Evolutionary conservation across 2,329 filamentous ascomycete genomes (phyloP).

Genomic region (Diaporthe velutina): DNA sequence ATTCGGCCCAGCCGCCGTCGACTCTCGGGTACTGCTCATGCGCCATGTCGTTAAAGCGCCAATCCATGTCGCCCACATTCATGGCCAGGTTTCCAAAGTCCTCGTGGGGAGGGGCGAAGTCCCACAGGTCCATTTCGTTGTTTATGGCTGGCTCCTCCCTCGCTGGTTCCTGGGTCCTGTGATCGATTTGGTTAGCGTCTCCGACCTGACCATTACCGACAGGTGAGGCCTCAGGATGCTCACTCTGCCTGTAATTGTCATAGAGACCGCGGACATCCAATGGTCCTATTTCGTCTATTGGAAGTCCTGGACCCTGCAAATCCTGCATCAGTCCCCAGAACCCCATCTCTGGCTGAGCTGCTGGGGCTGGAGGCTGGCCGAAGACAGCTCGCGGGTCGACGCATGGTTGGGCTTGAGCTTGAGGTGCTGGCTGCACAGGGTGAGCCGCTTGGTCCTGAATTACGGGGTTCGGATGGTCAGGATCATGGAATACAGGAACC

Average conservation of each 20-base stretch:
- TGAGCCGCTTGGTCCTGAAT: neutral
- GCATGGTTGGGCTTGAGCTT: neutral
- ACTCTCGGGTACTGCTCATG: neutral
- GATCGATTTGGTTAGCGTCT: constrained; percentile 30
- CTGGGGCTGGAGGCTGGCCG: neutral
- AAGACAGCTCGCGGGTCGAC: constrained; percentile 5
- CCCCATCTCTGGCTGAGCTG: neutral
- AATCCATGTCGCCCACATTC: neutral
- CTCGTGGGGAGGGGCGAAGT: neutral
- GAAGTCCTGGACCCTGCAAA: neutral
- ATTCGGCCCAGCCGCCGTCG: neutral
- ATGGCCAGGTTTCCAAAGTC: neutral
- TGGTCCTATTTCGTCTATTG: neutral
- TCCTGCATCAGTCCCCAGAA: neutral
- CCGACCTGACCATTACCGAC: constrained; percentile 20
- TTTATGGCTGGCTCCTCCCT: constrained; percentile 11
- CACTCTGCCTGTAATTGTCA: constrained; percentile 30
- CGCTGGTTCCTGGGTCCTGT: constrained; percentile 4
- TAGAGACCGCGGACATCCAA: neutral
- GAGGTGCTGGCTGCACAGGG: neutral
- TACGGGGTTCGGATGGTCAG: neutral
- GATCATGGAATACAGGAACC: neutral
- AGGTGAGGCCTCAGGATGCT: constrained; percentile 23
- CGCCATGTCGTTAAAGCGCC: neutral
- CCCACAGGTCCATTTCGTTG: neutral